Conservation (phyloP, 345 rosid species). For the Arabidopsis thaliana region DNA sequence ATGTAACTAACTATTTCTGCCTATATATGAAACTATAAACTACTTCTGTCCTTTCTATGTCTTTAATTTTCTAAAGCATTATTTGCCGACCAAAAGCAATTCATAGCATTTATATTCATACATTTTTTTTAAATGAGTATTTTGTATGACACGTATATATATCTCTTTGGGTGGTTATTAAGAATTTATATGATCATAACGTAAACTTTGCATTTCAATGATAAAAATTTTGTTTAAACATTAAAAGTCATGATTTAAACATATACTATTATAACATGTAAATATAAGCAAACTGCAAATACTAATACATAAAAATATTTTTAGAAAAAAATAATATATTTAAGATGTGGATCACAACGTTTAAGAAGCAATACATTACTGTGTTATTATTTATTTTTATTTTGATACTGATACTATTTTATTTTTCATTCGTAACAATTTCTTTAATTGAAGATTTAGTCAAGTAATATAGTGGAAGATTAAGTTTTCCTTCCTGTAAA, state of each 20-base stretch:
- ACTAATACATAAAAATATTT: not conserved
- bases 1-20: not conserved
- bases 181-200: not conserved
- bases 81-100: not conserved
- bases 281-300: not conserved
- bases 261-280: no score
- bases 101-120: not conserved
- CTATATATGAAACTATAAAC: not conserved
- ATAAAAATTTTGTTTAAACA: no score
- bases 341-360: not conserved
- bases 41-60: not conserved
- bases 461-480: not conserved
- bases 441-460: not conserved
- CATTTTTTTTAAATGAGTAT: not conserved
- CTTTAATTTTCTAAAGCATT: not conserved
- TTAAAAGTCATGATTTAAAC: no score
- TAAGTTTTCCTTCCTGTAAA: not conserved
- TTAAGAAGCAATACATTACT: not conserved
- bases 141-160: not conserved
- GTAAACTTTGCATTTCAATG: not conserved
- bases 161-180: not conserved
- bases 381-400: no score
- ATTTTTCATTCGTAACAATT: no score
- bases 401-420: no score
- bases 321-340: no score